Evolutionary conservation across 2,329 filamentous ascomycete genomes (phyloP).

Genomic region (Penicillium palitans): DNA sequence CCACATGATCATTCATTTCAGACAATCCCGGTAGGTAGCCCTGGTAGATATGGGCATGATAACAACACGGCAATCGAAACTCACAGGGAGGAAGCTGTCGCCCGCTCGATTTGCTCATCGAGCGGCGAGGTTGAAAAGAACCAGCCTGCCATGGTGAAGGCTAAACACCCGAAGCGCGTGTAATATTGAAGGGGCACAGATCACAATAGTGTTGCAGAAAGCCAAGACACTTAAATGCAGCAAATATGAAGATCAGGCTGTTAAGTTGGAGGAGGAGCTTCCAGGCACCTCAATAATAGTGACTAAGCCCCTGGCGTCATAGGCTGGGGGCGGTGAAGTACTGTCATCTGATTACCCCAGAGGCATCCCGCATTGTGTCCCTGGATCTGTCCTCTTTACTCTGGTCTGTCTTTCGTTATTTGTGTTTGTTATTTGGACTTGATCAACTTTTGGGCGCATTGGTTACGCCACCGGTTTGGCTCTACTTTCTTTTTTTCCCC

Average conservation of each 20-base stretch:
- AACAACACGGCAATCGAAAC: constrained; percentile 33
- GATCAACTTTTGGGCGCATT: background rate
- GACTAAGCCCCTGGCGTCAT: constrained; percentile 39
- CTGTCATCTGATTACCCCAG: constrained; percentile 26
- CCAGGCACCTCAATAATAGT: constrained; percentile 21
- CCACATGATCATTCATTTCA: background rate
- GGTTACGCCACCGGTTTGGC: background rate
- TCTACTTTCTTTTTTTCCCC: background rate
- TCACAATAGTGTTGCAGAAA: constrained; percentile 38
- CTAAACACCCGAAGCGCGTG: constrained; percentile 6
- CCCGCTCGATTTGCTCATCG: constrained; percentile 95
- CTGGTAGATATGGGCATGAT: constrained; percentile 5
- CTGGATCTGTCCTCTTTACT: constrained; percentile 19
- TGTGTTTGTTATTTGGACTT: constrained; percentile 9
- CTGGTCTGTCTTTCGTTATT: constrained; percentile 6
- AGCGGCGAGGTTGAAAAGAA: constrained; percentile 89
- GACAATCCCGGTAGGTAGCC: background rate
- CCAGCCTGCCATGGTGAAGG: constrained; percentile 87
- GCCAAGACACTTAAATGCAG: constrained; percentile 8
- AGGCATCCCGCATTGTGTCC: constrained; percentile 21
- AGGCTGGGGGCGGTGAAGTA: constrained; percentile 35
- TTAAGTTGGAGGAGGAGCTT: constrained; percentile 20
- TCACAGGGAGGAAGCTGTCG: constrained; percentile 90
- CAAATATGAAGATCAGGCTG: constrained; percentile 13
- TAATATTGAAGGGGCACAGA: background rate